Base-by-base conservation (phyloP, 2,329 filamentous ascomycete genomes). In the Thielaviopsis punctulata region DNA sequence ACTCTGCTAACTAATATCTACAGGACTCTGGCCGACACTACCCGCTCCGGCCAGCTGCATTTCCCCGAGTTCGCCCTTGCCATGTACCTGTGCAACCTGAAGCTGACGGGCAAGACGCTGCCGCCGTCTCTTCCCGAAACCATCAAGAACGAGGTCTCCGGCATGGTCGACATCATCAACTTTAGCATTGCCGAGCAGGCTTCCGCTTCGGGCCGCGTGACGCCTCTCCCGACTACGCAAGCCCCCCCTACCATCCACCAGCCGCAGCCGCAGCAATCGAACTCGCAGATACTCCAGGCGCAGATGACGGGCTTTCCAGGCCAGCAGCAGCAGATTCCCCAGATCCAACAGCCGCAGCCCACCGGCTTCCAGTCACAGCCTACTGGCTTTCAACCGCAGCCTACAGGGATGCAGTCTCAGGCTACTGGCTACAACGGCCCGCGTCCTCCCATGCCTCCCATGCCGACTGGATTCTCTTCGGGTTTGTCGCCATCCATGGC, bases 121-220 rank as follows among this genome's bases (percentile, higher is more conserved):
- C 92, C 92, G 0, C 62, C 73, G 1, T 66, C 63, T 5, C 73
- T 98, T 9, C 92, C 92, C 0, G 88, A 95, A 27, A 83, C 79
- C 55, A 82, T 98, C 58, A 84, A 81, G 69, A 98, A 98, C 61
- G 92, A 98, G 66, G 92, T 98, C 18, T 96, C 90, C 3, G 95
- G 92, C 67, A 96, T 98, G 89, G 92, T 98, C 41, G 92, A 98
- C 63, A 98, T 98, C 53, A 98, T 98, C 63, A 95, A 88, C 55
- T 98, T 98, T 64, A 87, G 83, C 59, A 77, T 95, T 22, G 80
- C 79, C 0, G 92, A 98, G 58, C 83, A 90, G 24, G 70, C 69
- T 39, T 70, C 68, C 4, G 62, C 63, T 13, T 59, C 69, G 41
- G 67, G 75, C 19, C 65, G 74, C 18, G 68, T 70, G 24, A 66